Evolutionary conservation across 495 filamentous ascomycete genomes (phyloP).

Genomic region (Penicillium atrosanguineum): DNA sequence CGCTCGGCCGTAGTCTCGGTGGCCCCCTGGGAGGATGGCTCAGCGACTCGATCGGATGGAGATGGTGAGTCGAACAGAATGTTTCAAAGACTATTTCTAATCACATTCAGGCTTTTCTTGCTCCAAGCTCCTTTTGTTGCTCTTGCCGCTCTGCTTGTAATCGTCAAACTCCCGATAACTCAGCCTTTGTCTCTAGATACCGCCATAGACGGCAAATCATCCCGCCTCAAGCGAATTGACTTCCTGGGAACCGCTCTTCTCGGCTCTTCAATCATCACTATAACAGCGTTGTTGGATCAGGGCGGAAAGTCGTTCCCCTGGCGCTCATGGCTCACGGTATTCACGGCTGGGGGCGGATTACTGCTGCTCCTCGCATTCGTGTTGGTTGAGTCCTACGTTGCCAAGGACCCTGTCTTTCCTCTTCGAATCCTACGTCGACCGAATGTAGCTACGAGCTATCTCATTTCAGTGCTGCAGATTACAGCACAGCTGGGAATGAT

Average conservation of each 20-base stretch:
- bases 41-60: slow-evolving; percentile 64
- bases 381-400: slow-evolving; percentile 49
- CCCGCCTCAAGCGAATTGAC: slow-evolving; percentile 50
- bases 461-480: slow-evolving; percentile 51
- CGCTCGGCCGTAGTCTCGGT: slow-evolving; percentile 60
- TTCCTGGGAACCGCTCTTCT: slow-evolving; percentile 55
- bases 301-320: slow-evolving; percentile 58
- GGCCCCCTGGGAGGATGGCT: slow-evolving; percentile 64
- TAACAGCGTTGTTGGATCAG: slow-evolving; percentile 57
- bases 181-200: slow-evolving; percentile 5
- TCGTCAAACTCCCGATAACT: slow-evolving; percentile 45
- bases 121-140: slow-evolving; percentile 55
- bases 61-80: slow-evolving; percentile 47
- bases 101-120: slow-evolving; percentile 54
- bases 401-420: slow-evolving; percentile 60
- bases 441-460: slow-evolving; percentile 55
- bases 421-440: slow-evolving; percentile 53
- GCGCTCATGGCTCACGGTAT: slow-evolving; percentile 40
- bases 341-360: slow-evolving; percentile 16
- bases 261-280: slow-evolving; percentile 41
- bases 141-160: slow-evolving; percentile 48
- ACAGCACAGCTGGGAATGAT: slow-evolving; percentile 56
- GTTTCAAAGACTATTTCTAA: not conserved
- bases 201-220: slow-evolving; percentile 1
- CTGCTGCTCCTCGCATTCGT: slow-evolving; percentile 46